These are phyloP conservation scores for Saccharomycopsis oosterbeekiorum DNA, from an alignment of 805 yeast genomes.

Conservation along the genomic window DNA sequence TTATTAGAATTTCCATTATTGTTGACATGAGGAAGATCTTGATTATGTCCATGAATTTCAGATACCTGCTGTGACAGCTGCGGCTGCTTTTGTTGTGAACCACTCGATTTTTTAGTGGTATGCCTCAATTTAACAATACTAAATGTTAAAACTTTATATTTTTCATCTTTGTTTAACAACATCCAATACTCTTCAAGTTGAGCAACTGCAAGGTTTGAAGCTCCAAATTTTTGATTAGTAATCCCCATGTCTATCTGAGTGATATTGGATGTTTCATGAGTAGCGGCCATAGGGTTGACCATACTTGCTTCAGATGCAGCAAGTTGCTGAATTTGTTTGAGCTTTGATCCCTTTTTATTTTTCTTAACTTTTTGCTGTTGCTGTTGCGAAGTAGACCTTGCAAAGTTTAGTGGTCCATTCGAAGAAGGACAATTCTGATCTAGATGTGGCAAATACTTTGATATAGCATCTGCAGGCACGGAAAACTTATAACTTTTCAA, in stretches of 20 bases:
- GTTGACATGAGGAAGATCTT: neutral
- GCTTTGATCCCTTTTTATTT: neutral
- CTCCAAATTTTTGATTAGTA: neutral
- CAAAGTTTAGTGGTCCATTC: neutral
- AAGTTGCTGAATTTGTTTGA: neutral
- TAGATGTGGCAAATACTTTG: neutral
- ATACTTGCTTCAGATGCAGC: neutral
- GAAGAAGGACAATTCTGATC: neutral
- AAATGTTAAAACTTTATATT: neutral
- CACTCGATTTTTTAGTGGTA: neutral
- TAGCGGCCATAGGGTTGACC: neutral
- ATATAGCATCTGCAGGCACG: neutral
- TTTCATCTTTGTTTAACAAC: neutral
- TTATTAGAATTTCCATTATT: neutral
- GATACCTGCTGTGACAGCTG: neutral
- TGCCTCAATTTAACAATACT: neutral
- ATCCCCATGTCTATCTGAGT: neutral
- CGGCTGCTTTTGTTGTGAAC: neutral
- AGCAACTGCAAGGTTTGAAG: neutral
- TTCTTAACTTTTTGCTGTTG: neutral
- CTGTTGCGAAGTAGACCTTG: neutral
- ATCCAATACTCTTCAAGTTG: slow-evolving; percentile 2
- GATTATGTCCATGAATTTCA: neutral
- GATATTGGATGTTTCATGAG: neutral
- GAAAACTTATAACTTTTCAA: neutral